Percentiles rank a stretch among this genome's conserved stretches.
Evolutionary conservation across 495 filamentous ascomycete species (phyloP).

Genomic region (Astrocystis sublimbata): DNA sequence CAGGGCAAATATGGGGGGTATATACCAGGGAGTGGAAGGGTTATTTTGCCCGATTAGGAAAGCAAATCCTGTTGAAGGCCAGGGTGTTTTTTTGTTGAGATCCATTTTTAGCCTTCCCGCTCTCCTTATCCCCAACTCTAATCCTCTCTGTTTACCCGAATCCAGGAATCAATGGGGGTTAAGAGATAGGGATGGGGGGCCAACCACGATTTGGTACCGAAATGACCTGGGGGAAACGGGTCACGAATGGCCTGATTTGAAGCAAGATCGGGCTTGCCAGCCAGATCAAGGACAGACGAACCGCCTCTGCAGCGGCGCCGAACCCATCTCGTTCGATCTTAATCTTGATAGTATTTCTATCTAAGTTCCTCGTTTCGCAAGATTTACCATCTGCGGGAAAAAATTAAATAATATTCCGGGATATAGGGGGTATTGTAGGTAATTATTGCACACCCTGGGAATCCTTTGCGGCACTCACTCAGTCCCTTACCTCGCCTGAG

Average conservation of each 20-base stretch:
- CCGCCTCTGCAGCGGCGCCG: neutral
- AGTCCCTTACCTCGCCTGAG: constrained; percentile 9
- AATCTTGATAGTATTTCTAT: neutral
- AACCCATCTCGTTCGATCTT: constrained; percentile 2
- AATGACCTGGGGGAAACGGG: neutral
- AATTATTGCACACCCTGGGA: too few species aligned
- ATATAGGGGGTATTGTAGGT: neutral
- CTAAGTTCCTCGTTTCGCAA: neutral
- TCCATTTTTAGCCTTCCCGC: too few species aligned
- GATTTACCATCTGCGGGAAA: neutral
- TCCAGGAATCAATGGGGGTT: neutral
- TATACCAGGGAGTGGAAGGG: neutral
- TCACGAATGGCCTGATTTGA: neutral
- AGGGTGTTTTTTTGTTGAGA: neutral
- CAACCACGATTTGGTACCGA: neutral
- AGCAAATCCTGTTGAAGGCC: neutral
- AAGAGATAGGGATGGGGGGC: neutral
- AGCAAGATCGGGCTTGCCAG: neutral
- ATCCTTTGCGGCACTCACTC: constrained; percentile 16
- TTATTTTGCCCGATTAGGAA: constrained; percentile 10
- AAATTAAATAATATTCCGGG: neutral
- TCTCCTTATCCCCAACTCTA: too few species aligned
- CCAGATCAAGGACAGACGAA: neutral
- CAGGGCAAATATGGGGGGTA: neutral
- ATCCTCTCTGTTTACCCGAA: constrained; percentile 5